These are phyloP conservation scores for Boletellus ananiceps DNA, from an alignment of 768 basidiomycete species.

Conservation along the genomic window DNA sequence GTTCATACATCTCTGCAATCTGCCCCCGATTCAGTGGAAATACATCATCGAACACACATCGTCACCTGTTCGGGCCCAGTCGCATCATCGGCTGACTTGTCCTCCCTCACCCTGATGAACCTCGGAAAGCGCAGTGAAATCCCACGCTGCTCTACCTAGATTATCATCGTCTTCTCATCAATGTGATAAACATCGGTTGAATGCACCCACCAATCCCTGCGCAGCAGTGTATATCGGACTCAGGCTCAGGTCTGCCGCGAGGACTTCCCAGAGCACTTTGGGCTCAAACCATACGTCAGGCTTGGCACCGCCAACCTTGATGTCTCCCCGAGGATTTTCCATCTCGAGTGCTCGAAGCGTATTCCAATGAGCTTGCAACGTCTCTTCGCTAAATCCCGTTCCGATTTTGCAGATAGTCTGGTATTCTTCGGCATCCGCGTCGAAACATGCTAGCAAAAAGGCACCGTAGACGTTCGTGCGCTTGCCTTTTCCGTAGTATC, in stretches of 20 bases:
- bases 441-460: slow-evolving; percentile 96
- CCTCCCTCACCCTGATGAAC: slow-evolving; percentile 88
- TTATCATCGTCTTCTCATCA: background rate
- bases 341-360: slow-evolving; percentile 74
- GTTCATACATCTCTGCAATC: slow-evolving; percentile 93
- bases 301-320: slow-evolving; percentile 89
- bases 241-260: slow-evolving; percentile 93
- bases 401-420: slow-evolving; percentile 99
- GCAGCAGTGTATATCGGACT: slow-evolving; percentile 97
- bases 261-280: slow-evolving; percentile 95
- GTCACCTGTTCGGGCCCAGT: slow-evolving; percentile 89
- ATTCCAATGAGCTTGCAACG: slow-evolving; percentile 75
- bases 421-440: slow-evolving; percentile 87
- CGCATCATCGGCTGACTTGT: slow-evolving; percentile 89
- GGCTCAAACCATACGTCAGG: slow-evolving; percentile 99
- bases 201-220: slow-evolving; percentile 69
- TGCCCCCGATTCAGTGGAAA: slow-evolving; percentile 26
- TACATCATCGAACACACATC: background rate
- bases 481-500: slow-evolving; percentile 96
- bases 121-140: slow-evolving; percentile 96
- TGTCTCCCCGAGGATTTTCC: slow-evolving; percentile 67
- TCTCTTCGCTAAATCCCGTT: slow-evolving; percentile 95
- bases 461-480: slow-evolving; percentile 97
- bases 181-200: background rate
- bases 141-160: slow-evolving; percentile 79